Percentiles rank a stretch among this genome's conserved stretches.
Conservation (phyloP, 78 protist genomes). For the Dictyostelium purpureum region DNA sequence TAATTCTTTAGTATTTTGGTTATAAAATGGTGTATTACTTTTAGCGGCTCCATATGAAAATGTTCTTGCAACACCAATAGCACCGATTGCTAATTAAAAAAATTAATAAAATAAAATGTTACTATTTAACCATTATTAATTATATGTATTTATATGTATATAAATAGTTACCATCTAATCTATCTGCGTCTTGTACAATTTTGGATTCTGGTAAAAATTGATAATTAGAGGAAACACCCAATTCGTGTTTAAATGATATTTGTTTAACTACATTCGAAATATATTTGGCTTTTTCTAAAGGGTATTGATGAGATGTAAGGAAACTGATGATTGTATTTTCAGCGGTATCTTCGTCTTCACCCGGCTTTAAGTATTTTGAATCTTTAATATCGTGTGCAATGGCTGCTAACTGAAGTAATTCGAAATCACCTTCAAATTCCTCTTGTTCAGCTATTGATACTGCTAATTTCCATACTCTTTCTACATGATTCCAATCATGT, state of each 20-base stretch:
- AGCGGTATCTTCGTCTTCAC: slow-evolving; percentile 64
- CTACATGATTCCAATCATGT: slow-evolving; percentile 37
- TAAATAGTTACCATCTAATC: slow-evolving; percentile 75
- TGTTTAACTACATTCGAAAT: slow-evolving; percentile 40
- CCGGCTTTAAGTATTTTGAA: slow-evolving; percentile 77
- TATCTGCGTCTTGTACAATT: slow-evolving; percentile 88
- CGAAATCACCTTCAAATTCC: slow-evolving; percentile 52
- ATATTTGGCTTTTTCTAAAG: slow-evolving; percentile 20
- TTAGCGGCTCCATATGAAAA: slow-evolving; percentile 55
- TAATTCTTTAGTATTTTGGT: background rate
- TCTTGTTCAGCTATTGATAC: slow-evolving; percentile 13
- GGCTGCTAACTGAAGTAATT: slow-evolving; percentile 79
- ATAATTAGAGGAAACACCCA: slow-evolving; percentile 5
- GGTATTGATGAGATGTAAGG: slow-evolving; percentile 16
- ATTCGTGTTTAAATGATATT: slow-evolving; percentile 81
- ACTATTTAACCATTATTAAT: background rate
- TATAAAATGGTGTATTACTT: slow-evolving; percentile 41
- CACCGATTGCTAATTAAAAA: slow-evolving; percentile 63
- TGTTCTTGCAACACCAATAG: slow-evolving; percentile 69
- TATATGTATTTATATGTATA: background rate
- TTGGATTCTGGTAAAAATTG: slow-evolving; percentile 20
- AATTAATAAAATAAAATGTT: background rate
- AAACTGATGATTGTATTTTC: slow-evolving; percentile 35
- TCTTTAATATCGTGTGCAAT: slow-evolving; percentile 84
- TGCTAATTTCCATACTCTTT: slow-evolving; percentile 17